A percentile compares a stretch with the other conserved stretches of the same genome.
phyloP scores from a whole-genome alignment of 495 filamentous ascomycete species.

The Daldinia childiae region DNA sequence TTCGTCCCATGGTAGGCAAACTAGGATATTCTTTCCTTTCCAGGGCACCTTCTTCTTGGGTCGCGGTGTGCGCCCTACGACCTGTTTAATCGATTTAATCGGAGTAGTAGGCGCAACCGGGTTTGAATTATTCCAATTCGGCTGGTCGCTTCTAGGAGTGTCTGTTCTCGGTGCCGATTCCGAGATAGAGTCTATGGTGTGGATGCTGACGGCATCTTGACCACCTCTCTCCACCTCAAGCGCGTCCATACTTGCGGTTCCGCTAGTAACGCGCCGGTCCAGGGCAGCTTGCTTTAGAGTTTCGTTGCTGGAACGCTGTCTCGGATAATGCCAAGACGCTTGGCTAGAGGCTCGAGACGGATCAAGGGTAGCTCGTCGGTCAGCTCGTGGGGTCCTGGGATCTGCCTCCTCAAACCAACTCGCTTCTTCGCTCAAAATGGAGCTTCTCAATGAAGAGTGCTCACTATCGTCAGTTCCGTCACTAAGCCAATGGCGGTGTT shows the following conservation, averaged over 20 bases:
- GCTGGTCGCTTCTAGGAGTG: constrained; percentile 42
- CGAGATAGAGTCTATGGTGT: constrained; percentile 39
- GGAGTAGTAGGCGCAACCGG: constrained; percentile 49
- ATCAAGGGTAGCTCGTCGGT: constrained; percentile 59
- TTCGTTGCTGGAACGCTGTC: constrained; percentile 66
- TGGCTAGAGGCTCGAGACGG: constrained; percentile 35
- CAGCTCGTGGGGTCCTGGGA: constrained; percentile 52
- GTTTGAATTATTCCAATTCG: constrained; percentile 37
- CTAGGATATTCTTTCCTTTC: constrained; percentile 77
- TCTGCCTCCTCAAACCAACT: constrained; percentile 55
- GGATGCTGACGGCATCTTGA: constrained; percentile 47
- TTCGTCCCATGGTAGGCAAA: constrained; percentile 75
- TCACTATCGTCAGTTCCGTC: constrained; percentile 74
- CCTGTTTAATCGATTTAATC: constrained; percentile 45
- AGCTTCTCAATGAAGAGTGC: constrained; percentile 70
- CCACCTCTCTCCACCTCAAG: constrained; percentile 44
- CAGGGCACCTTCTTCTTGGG: constrained; percentile 68
- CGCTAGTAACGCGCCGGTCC: constrained; percentile 48
- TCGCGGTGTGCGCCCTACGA: constrained; percentile 51
- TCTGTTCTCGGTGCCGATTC: constrained; percentile 39
- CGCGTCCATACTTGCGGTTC: constrained; percentile 50
- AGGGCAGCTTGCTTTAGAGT: constrained; percentile 71
- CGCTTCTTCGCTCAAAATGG: constrained; percentile 57
- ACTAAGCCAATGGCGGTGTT: constrained; percentile 76
- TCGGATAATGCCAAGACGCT: constrained; percentile 55